A percentile compares a stretch with the other conserved stretches of the same genome.
Conservation (phyloP, 78 protist genomes). For the Cyanophora paradoxa region DNA sequence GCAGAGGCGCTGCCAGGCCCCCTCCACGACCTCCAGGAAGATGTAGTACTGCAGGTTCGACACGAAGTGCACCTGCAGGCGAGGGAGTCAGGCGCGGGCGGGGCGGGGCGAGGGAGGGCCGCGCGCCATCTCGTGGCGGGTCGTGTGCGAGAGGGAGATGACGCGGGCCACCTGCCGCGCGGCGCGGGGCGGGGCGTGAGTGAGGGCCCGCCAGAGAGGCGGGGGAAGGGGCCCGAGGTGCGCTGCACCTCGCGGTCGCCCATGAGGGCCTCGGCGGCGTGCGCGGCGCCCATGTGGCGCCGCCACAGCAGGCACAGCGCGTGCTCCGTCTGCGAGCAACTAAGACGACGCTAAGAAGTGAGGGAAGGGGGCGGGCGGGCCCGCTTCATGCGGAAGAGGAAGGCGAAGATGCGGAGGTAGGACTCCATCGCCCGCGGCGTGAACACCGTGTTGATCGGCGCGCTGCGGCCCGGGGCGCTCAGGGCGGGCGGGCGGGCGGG, state of each 20-base stretch:
- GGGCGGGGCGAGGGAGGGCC: neutral
- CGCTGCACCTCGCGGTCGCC: neutral
- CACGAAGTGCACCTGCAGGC: constrained; percentile 4
- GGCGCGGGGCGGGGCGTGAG: neutral
- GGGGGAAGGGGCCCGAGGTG: neutral
- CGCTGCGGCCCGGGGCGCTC: neutral
- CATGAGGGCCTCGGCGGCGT: neutral
- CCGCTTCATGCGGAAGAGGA: neutral
- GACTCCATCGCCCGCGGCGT: neutral
- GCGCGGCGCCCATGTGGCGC: no score
- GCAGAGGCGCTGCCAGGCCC: neutral
- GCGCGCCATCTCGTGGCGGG: constrained; percentile 6
- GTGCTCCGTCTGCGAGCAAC: no score
- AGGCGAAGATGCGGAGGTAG: neutral
- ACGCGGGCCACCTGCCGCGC: neutral
- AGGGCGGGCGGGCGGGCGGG: no score
- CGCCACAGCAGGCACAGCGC: constrained; percentile 1
- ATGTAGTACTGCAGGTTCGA: constrained; percentile 18
- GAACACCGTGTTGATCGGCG: constrained; percentile 51
- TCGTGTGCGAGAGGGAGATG: neutral
- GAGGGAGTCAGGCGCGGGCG: neutral
- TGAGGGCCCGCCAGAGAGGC: neutral
- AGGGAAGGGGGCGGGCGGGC: no score
- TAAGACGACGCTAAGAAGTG: no score
- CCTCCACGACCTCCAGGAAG: constrained; percentile 24